phyloP scores from a whole-genome alignment of 2,329 filamentous ascomycete genomes.

The Sarocladium strictum region DNA sequence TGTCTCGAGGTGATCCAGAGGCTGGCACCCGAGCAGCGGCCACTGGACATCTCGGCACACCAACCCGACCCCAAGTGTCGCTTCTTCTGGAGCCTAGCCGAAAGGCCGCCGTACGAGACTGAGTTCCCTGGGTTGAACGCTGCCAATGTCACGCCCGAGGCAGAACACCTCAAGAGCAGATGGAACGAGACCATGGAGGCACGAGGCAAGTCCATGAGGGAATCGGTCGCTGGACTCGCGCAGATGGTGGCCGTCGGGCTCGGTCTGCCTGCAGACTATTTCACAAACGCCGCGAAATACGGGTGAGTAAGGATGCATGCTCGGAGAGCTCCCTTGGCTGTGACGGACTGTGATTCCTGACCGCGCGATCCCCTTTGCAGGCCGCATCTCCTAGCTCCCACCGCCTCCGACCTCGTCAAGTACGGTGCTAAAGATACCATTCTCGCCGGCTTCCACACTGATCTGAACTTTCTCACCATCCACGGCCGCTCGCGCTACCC shows the following conservation, averaged over 20 bases:
- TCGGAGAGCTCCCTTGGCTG: no score
- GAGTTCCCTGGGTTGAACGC: constrained; percentile 51
- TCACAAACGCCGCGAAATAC: constrained; percentile 49
- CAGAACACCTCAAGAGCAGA: constrained; percentile 38
- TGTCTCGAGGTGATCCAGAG: constrained; percentile 51
- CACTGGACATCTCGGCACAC: constrained; percentile 51
- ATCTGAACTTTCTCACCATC: constrained; percentile 60
- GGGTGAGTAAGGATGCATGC: no score
- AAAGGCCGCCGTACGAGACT: constrained; percentile 47
- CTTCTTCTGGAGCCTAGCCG: constrained; percentile 58
- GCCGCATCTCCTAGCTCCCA: constrained; percentile 56
- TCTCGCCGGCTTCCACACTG: constrained; percentile 57
- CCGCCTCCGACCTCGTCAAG: constrained; percentile 49
- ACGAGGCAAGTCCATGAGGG: constrained; percentile 56
- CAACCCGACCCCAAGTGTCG: constrained; percentile 55
- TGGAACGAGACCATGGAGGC: constrained; percentile 50
- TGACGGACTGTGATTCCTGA: no score
- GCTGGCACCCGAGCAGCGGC: constrained; percentile 47
- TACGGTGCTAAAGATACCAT: constrained; percentile 51
- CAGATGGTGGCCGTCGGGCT: constrained; percentile 54
- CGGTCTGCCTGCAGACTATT: constrained; percentile 44
- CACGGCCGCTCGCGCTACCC: constrained; percentile 58
- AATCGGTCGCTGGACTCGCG: constrained; percentile 51
- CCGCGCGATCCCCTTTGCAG: constrained; percentile 24
- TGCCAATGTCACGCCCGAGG: constrained; percentile 47